Evolutionary conservation across 805 yeast genomes (phyloP).

Genomic region (Candida taoyuanica): DNA sequence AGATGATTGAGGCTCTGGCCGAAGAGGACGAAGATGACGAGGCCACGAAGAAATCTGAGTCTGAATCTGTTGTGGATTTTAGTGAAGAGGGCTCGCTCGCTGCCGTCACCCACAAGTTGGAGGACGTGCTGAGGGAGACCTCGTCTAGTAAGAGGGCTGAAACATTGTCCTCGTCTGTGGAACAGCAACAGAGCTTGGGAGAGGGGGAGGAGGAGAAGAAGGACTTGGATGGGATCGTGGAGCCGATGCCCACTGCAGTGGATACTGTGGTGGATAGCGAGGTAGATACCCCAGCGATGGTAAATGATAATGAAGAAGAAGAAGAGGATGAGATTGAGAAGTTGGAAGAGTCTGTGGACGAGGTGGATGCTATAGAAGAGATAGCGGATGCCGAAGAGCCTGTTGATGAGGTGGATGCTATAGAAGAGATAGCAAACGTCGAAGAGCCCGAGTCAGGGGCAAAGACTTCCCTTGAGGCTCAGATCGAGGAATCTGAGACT

Average conservation of each 20-base stretch:
- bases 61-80: conserved; percentile 1
- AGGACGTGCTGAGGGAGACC: conserved; percentile 3
- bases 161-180: background rate
- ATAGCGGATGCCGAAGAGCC: background rate
- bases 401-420: background rate
- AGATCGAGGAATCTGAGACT: background rate
- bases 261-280: conserved; percentile 4
- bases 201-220: conserved; percentile 5
- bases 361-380: background rate
- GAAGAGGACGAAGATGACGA: conserved; percentile 13
- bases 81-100: conserved; percentile 5
- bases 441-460: background rate
- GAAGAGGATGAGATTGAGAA: too few relatives aligned
- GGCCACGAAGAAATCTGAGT: background rate
- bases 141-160: background rate
- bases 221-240: background rate
- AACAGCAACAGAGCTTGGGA: background rate
- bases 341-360: background rate
- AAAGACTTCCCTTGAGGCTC: background rate
- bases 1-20: conserved; percentile 17
- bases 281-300: too few relatives aligned
- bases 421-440: background rate
- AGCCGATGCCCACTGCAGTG: conserved; percentile 4
- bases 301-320: too few relatives aligned
- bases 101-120: conserved; percentile 6